phyloP scores from a whole-genome alignment of 1,284 basidiomycete genomes.

The Cryptococcus jaspeensis region DNA sequence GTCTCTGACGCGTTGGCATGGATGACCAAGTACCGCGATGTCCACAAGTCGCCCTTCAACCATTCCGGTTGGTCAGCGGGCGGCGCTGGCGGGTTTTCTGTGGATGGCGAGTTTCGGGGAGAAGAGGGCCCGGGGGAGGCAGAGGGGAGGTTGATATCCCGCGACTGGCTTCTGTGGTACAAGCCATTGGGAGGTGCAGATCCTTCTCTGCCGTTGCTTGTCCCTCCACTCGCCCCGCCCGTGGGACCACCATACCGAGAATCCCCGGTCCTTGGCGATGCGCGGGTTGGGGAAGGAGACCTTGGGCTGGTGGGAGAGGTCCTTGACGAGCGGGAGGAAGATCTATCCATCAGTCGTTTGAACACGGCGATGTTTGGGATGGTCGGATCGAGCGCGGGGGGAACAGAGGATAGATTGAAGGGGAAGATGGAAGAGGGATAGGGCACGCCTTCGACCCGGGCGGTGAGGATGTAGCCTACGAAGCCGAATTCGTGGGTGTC shows the following conservation, averaged over 20 bases:
- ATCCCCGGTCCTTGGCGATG: background rate
- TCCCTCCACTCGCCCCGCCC: no score
- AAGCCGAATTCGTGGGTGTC: constrained; percentile 34
- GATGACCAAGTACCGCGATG: constrained; percentile 34
- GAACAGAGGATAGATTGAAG: constrained; percentile 1
- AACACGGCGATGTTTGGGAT: background rate
- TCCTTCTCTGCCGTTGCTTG: background rate
- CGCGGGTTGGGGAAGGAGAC: background rate
- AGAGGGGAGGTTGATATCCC: background rate
- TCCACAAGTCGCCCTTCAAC: constrained; percentile 43
- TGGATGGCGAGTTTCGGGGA: background rate
- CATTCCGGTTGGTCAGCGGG: constrained; percentile 29
- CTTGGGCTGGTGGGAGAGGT: background rate
- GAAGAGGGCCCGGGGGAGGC: background rate
- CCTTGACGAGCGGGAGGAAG: background rate
- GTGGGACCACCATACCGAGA: no score
- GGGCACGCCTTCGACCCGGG: constrained; percentile 23
- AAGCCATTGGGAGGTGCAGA: background rate
- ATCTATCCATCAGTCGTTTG: background rate
- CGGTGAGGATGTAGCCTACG: constrained; percentile 39
- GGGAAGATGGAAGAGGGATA: constrained; percentile 6
- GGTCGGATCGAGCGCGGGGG: background rate
- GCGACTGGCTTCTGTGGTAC: background rate
- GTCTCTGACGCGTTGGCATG: constrained; percentile 41
- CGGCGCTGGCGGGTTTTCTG: background rate